A percentile compares a stretch with the other conserved stretches of the same genome.
Evolutionary conservation across 495 filamentous ascomycete genomes (phyloP).

Genomic region (Schizothecium vesticola): DNA sequence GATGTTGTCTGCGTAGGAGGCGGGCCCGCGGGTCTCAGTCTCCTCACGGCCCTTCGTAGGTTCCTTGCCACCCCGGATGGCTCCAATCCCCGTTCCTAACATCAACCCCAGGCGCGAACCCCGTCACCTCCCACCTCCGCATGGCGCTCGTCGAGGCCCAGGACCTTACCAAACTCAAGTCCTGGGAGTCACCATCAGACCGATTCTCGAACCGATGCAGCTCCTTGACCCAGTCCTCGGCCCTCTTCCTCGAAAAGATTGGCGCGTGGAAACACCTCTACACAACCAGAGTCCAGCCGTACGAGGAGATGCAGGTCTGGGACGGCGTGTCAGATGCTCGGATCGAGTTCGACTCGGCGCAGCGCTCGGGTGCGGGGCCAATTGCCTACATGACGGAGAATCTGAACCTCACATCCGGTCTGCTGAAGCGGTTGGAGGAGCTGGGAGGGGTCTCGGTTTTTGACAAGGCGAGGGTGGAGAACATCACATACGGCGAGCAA

Average conservation of each 20-base stretch:
- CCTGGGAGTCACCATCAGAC: conserved; percentile 58
- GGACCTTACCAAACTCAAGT: conserved; percentile 61
- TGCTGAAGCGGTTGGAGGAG: conserved; percentile 64
- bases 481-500: conserved; percentile 68
- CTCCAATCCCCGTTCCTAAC: background rate
- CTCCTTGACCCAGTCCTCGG: conserved; percentile 84
- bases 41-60: conserved; percentile 81
- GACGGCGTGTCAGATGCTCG: conserved; percentile 82
- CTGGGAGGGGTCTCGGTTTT: conserved; percentile 64
- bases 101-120: conserved; percentile 50
- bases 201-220: conserved; percentile 90
- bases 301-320: conserved; percentile 94
- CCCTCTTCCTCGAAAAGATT: conserved; percentile 63
- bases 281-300: conserved; percentile 66
- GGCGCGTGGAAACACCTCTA: conserved; percentile 83
- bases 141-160: conserved; percentile 88
- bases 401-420: conserved; percentile 70
- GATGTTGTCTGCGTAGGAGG: conserved; percentile 95
- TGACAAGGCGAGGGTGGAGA: conserved; percentile 68
- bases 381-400: conserved; percentile 99
- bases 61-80: background rate
- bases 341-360: conserved; percentile 80
- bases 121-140: conserved; percentile 67
- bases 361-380: conserved; percentile 40
- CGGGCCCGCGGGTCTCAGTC: conserved; percentile 88